Base-by-base conservation (phyloP, 176 grass and related monocot species). In the Triticum turgidum region DNA sequence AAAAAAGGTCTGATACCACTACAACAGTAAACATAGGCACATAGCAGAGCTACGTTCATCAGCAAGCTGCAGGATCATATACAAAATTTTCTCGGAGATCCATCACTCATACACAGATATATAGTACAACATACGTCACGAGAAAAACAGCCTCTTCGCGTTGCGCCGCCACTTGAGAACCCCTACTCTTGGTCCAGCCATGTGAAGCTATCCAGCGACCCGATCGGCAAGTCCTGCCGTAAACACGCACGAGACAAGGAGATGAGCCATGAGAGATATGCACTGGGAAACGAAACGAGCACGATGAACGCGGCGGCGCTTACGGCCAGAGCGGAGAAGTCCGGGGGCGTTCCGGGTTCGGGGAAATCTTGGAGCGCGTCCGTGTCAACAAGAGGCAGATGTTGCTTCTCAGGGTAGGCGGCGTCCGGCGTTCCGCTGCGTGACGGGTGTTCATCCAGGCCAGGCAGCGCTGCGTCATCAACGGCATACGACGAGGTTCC, bases 401-500 rank as follows among this genome's bases (percentile, higher is more conserved):
- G 56, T 18, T 9, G 56, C 15, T 54, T 54, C 51, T 59, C 56
- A 59, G 56, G 18, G 56, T 21, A 59, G 56, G 52, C 52, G 15
- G 52, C 52, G 52, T 59, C 56, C 56, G 56, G 56, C 18, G 20
- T 59, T 59, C 56, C 18, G 56, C 20, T 18, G 20, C 20, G 20
- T 59, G 56, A 59, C 56, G 56, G 56, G 56, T 59, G 56, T 59
- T 59, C 56, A 59, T 59, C 80, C 58, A 82, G 44, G 76, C 62
- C 84, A 61, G 49, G 21, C 8, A 61, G 39, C 18, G 58, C 45
- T 9, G 2, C 49, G 59, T 83, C 80, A 56, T 91, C 58, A 12
- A 54, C 70, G 25, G 42, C 13, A 71, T 73, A 75, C 74, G 94
- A 84, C 15, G 51, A 18, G 62, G 82, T 70, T 59, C 54, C 86